A percentile compares a stretch with the other conserved stretches of the same genome.
These are phyloP conservation scores for Phytophthora citricola DNA, from an alignment of 352 stramenopile genomes.

Conservation along the genomic window DNA sequence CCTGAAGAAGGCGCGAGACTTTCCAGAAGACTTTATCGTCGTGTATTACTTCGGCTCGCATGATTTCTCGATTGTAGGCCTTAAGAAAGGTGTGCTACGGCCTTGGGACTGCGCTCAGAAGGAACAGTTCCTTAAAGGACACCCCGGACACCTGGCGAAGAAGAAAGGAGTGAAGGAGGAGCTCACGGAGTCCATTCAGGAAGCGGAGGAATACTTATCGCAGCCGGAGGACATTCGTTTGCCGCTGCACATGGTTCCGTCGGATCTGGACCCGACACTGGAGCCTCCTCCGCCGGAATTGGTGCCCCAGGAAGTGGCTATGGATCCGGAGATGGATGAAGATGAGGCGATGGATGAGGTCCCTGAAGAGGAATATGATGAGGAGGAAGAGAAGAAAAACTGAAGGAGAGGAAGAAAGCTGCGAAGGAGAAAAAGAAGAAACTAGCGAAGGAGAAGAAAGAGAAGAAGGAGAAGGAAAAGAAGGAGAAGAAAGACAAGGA, in stretches of 20 bases:
- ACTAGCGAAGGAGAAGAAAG: constrained; percentile 42
- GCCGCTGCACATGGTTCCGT: constrained; percentile 81
- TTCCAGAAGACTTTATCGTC: constrained; percentile 71
- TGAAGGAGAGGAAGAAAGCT: constrained; percentile 27
- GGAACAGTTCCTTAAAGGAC: constrained; percentile 70
- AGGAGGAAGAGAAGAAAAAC: constrained; percentile 12
- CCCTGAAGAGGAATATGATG: constrained; percentile 8
- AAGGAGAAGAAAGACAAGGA: constrained; percentile 50
- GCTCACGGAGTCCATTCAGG: constrained; percentile 58
- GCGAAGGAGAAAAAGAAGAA: constrained; percentile 39
- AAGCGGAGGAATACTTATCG: constrained; percentile 82
- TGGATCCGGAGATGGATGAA: constrained; percentile 27
- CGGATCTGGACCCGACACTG: constrained; percentile 77
- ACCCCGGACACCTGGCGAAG: constrained; percentile 75
- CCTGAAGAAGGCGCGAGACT: constrained; percentile 77
- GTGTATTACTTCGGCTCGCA: constrained; percentile 89
- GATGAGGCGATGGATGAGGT: constrained; percentile 36
- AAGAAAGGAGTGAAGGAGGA: constrained; percentile 63
- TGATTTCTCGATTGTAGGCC: constrained; percentile 66
- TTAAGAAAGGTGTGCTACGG: constrained; percentile 74
- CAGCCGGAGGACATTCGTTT: constrained; percentile 79
- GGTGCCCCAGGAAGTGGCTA: constrained; percentile 27
- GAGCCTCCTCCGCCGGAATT: constrained; percentile 62
- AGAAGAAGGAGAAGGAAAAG: constrained; percentile 31
- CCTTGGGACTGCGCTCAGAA: constrained; percentile 81